These are phyloP conservation scores for Pyronema domesticum DNA, from an alignment of 495 filamentous ascomycete genomes.

Conservation along the genomic window DNA sequence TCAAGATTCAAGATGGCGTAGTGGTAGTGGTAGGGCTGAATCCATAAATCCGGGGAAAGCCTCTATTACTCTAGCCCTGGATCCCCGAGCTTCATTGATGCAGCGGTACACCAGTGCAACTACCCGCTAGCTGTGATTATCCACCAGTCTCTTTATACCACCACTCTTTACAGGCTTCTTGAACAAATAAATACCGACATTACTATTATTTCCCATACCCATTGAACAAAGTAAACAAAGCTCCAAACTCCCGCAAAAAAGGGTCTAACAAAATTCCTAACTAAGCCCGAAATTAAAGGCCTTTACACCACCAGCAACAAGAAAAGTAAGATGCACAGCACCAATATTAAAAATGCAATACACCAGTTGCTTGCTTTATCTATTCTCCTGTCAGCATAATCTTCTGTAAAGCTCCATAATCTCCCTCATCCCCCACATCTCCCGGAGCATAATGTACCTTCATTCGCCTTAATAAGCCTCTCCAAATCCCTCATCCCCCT, in stretches of 20 bases:
- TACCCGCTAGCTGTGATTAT: too few species aligned
- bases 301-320: constrained; percentile 39
- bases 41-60: too few species aligned
- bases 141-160: too few species aligned
- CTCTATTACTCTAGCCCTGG: too few species aligned
- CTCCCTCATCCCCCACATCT: background rate
- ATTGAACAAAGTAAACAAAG: background rate
- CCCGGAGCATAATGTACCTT: constrained; percentile 42
- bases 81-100: too few species aligned
- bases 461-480: constrained; percentile 74
- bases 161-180: too few species aligned
- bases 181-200: background rate
- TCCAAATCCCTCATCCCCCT: constrained; percentile 71
- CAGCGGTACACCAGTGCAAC: too few species aligned
- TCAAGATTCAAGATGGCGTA: too few species aligned
- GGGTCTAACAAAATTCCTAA: background rate
- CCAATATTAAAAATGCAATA: constrained; percentile 68
- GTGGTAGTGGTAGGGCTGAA: too few species aligned
- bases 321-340: constrained; percentile 68
- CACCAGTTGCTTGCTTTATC: constrained; percentile 79
- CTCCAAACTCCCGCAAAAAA: background rate
- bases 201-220: constrained; percentile 2
- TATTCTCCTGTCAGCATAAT: constrained; percentile 28
- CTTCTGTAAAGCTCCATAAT: background rate
- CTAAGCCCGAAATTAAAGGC: background rate